Conservation (phyloP, 345 rosid genomes). For the Anastatica hierochuntica region DNA sequence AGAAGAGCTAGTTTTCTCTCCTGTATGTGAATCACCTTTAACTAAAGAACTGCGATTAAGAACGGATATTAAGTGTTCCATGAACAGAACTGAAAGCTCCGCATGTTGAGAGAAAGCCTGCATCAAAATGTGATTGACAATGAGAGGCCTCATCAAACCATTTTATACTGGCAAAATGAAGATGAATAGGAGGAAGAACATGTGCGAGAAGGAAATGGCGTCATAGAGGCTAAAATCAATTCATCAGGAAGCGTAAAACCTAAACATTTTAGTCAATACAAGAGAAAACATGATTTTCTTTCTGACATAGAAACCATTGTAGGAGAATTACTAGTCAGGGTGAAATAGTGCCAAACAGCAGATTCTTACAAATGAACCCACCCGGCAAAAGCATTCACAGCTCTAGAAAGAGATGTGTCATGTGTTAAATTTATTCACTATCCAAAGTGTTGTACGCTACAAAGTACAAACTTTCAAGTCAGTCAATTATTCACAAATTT, state of each 20-base stretch:
- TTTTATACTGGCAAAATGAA: not conserved
- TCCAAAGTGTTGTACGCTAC: not conserved
- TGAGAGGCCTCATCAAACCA: not conserved
- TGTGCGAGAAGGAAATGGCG: not conserved
- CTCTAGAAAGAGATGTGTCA: no score
- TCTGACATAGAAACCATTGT: not conserved
- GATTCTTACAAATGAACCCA: not conserved
- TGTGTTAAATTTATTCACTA: not conserved
- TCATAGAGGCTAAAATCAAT: no score
- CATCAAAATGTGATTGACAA: slow-evolving; percentile 16
- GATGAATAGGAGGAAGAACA: not conserved
- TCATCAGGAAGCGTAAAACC: not conserved
- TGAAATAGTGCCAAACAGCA: slow-evolving; percentile 3
- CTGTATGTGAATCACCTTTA: slow-evolving; percentile 54
- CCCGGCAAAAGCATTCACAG: no score
- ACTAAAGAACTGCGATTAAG: slow-evolving; percentile 50
- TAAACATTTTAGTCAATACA: not conserved
- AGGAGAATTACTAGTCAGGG: slow-evolving; percentile 3
- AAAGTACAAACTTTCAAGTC: not conserved
- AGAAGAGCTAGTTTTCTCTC: slow-evolving; percentile 36
- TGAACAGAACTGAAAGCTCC: slow-evolving; percentile 57
- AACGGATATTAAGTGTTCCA: slow-evolving; percentile 69
- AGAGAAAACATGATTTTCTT: not conserved
- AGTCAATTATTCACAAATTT: not conserved
- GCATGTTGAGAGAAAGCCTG: slow-evolving; percentile 85